Base-by-base conservation (phyloP, 306 rosid genomes). In the Cucurbita moschata region DNA sequence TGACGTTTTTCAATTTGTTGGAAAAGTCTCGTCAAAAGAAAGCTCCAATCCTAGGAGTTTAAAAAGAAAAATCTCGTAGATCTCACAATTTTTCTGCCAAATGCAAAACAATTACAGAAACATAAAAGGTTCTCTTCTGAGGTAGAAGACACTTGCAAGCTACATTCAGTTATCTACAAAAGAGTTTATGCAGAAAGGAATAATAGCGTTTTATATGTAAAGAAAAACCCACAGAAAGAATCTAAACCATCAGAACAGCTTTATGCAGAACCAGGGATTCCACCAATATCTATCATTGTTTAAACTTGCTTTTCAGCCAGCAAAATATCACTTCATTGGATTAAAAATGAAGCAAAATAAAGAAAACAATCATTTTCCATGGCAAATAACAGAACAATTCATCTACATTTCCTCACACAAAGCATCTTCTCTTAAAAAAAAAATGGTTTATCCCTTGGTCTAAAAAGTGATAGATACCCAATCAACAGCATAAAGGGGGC, bases 251-350 rank as follows among this genome's bases (percentile, higher is more conserved):
- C 59, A 50, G 11, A 49, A 26, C 13, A 69, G 26, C 74, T 70
- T 50, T 70, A 70, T 16, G 47, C 40, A 50, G 46, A 70, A 70
- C 60, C 46, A 21, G 47, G 42, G 74, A 70, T 70, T 70, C 74
- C 60, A 70, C 60, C 74, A 51, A 70, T 70, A 70, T 70, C 74
- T 42, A 70, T 70, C 47, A 49, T 70, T 49, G 60, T 70, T 70
- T 70, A 49, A 70, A 70, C 60, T 70, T 70, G 4, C 60, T 52
- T 70, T 70, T 51, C 59, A 70, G 51, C 74, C 46, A 70, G 42
- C 59, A 50, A 51, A 70, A 49, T 14, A 68, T 14, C 18, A 14
- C 18, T 5, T 13, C 1, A 49, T 46, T 68, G 58, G 44, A 68
- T 68, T 26, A 50, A 44, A 13, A 68, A 46, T 68, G 56, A 47